Evolutionary conservation across 73 alveolate species (phyloP).

Genomic region (Loxodes magnus): DNA sequence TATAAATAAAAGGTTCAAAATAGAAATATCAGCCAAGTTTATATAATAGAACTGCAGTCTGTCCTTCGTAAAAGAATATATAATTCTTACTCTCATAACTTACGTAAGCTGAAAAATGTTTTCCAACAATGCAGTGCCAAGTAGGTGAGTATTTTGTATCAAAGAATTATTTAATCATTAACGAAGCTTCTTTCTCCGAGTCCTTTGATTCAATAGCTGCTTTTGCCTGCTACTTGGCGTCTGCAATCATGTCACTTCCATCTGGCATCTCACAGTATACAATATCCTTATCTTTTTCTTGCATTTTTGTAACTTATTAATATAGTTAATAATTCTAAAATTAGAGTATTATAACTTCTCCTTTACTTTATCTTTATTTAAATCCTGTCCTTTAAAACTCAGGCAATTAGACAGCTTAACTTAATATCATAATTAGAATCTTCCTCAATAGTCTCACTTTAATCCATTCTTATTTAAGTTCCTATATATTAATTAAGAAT

Average conservation of each 20-base stretch:
- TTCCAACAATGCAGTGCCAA: conserved; percentile 92
- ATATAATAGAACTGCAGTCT: conserved; percentile 80
- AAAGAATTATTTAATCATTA: conserved; percentile 63
- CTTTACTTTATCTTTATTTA: no score
- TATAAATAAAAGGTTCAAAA: no score
- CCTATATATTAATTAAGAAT: no score
- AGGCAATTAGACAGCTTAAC: no score
- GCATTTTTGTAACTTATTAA: no score
- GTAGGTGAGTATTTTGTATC: conserved; percentile 83
- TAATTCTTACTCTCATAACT: conserved; percentile 73
- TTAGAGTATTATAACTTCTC: no score
- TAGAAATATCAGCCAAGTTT: conserved; percentile 52
- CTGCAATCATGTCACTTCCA: conserved; percentile 67
- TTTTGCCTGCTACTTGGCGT: conserved; percentile 65
- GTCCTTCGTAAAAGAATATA: conserved; percentile 81
- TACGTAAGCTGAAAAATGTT: conserved; percentile 68
- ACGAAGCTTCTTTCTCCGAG: conserved; percentile 65
- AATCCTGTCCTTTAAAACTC: no score
- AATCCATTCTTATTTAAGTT: no score
- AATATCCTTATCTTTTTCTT: no score
- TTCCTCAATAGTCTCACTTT: no score
- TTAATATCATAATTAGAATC: no score
- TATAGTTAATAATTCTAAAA: no score
- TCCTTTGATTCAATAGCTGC: conserved; percentile 62
- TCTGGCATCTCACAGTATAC: conserved; percentile 66